Percentiles rank a stretch among this genome's conserved stretches.
Conservation (phyloP, 768 basidiomycete species). For the Psilocybe tampanensis region DNA sequence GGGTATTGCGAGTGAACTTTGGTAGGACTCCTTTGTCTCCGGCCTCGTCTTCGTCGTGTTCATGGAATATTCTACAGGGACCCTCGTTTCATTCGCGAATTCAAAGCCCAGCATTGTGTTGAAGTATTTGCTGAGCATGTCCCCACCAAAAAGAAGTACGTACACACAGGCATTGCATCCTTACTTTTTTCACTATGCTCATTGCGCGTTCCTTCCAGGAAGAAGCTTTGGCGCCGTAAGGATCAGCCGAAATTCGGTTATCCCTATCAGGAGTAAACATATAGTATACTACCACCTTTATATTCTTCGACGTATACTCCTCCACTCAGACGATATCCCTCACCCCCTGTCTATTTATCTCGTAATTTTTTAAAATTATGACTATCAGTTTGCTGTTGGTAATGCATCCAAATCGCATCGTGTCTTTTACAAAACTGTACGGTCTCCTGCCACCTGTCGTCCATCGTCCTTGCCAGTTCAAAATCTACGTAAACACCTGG, state of each 20-base stretch:
- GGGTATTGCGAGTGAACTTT: slow-evolving; percentile 94
- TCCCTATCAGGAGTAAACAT: slow-evolving; percentile 75
- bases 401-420: too few relatives aligned
- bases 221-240: slow-evolving; percentile 89
- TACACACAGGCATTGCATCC: slow-evolving; percentile 16
- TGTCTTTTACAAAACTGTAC: too few relatives aligned
- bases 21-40: slow-evolving; percentile 49
- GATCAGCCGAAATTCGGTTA: slow-evolving; percentile 86
- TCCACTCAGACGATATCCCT: background rate
- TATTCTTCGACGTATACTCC: background rate
- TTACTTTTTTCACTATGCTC: background rate
- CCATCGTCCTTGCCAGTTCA: too few relatives aligned
- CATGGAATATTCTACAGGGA: slow-evolving; percentile 57
- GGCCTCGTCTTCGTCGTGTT: background rate
- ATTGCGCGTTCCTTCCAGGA: slow-evolving; percentile 46
- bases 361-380: too few relatives aligned
- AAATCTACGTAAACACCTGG: too few relatives aligned
- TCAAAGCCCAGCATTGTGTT: slow-evolving; percentile 81
- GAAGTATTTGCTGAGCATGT: slow-evolving; percentile 88
- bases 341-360: too few relatives aligned
- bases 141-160: slow-evolving; percentile 89
- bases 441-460: too few relatives aligned
- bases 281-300: background rate
- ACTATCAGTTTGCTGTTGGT: too few relatives aligned
- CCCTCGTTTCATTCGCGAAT: slow-evolving; percentile 92